phyloP scores from a whole-genome alignment of 1,139 yeast species.

The Candida sojae region DNA sequence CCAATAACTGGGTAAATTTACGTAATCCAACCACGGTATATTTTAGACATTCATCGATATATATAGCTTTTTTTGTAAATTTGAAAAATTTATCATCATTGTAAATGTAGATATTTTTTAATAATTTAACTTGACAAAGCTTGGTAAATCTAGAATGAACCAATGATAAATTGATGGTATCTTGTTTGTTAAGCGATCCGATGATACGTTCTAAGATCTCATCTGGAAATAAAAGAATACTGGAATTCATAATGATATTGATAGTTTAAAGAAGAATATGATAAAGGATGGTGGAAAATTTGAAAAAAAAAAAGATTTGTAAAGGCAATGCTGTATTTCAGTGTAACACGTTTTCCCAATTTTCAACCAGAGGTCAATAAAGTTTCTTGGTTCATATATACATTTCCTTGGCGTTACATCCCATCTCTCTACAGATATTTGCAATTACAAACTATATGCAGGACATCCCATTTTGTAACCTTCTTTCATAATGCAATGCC shows the following conservation, averaged over 20 bases:
- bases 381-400: no score
- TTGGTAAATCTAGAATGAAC: conserved; percentile 2
- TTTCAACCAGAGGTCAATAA: no score
- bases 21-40: background rate
- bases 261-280: background rate
- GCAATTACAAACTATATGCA: no score
- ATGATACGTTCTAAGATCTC: conserved; percentile 1
- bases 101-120: conserved; percentile 1
- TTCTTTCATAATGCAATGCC: no score
- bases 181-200: background rate
- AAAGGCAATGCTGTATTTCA: no score
- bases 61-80: conserved; percentile 2
- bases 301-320: background rate
- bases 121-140: background rate
- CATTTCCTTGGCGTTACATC: no score
- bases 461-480: no score
- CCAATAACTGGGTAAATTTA: background rate
- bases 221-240: conserved; percentile 1
- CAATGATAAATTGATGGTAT: background rate
- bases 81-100: conserved; percentile 16
- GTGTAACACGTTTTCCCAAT: no score
- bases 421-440: no score
- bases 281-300: background rate
- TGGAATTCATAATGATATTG: background rate
- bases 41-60: conserved; percentile 1